A percentile compares a stretch with the other conserved stretches of the same genome.
Evolutionary conservation across 768 basidiomycete genomes (phyloP).

Genomic region (Auriscalpium orientale): DNA sequence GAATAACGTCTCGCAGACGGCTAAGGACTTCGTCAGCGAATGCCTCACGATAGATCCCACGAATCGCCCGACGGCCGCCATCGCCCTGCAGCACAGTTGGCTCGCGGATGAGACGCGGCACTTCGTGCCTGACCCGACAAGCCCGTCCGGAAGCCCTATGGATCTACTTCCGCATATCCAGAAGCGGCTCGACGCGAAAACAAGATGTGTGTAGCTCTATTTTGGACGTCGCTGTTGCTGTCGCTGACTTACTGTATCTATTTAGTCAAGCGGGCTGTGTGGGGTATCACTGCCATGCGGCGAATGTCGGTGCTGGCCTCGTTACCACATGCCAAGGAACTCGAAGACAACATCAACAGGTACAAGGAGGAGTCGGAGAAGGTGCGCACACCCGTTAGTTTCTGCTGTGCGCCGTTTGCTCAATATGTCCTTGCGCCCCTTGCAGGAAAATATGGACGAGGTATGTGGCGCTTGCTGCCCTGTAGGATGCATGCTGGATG

Average conservation of each 20-base stretch:
- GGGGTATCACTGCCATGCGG: constrained; percentile 79
- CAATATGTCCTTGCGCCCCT: neutral
- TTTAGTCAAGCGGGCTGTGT: constrained; percentile 81
- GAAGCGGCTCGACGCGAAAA: constrained; percentile 81
- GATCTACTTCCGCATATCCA: constrained; percentile 87
- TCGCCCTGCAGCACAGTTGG: constrained; percentile 77
- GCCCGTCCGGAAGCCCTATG: constrained; percentile 49
- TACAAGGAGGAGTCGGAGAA: constrained; percentile 81
- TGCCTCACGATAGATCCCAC: constrained; percentile 84
- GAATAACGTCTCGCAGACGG: constrained; percentile 75
- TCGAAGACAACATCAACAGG: constrained; percentile 52
- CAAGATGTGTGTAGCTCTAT: constrained; percentile 7
- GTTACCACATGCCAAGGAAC: constrained; percentile 37
- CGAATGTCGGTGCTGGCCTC: constrained; percentile 60
- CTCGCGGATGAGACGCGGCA: constrained; percentile 62
- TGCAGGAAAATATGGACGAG: constrained; percentile 20
- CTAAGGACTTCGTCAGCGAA: constrained; percentile 70
- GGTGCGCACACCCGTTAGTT: constrained; percentile 23
- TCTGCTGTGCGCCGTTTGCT: no score
- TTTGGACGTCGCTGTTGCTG: no score
- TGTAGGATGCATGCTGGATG: neutral
- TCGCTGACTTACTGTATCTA: constrained; percentile 3
- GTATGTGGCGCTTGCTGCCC: constrained; percentile 2
- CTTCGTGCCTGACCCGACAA: constrained; percentile 58
- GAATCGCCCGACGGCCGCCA: constrained; percentile 68